A percentile compares a stretch with the other conserved stretches of the same genome.
phyloP scores from a whole-genome alignment of 805 yeast genomes.

The Metschnikowia chrysomelidarum region DNA sequence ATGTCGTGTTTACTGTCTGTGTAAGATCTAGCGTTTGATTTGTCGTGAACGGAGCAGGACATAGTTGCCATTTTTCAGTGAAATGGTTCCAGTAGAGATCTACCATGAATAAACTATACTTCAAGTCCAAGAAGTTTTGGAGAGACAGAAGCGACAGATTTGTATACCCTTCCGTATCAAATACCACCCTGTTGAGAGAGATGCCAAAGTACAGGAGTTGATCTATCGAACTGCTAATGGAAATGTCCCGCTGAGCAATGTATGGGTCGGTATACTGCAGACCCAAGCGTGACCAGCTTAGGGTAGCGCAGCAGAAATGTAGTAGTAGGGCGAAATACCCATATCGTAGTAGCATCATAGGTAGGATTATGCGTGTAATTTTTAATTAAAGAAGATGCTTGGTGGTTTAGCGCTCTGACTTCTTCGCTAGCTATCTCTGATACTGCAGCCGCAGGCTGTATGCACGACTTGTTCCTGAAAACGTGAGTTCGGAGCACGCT shows the following conservation, averaged over 20 bases:
- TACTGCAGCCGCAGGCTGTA: no score
- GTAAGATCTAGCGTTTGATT: constrained; percentile 23
- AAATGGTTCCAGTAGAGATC: constrained; percentile 58
- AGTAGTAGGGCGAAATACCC: constrained; percentile 1
- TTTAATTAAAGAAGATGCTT: no score
- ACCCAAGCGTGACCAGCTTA: constrained; percentile 6
- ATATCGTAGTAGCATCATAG: constrained; percentile 4
- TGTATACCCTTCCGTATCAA: constrained; percentile 31
- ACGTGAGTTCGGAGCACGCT: no score
- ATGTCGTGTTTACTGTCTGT: constrained; percentile 17
- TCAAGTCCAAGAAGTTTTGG: constrained; percentile 14
- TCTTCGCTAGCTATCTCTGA: no score
- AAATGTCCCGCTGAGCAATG: constrained; percentile 37
- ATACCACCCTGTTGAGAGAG: constrained; percentile 28
- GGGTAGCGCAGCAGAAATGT: constrained; percentile 3
- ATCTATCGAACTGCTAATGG: constrained; percentile 30
- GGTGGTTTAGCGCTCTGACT: no score
- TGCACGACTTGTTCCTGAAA: no score
- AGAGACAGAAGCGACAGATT: constrained; percentile 9
- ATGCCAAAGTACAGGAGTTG: constrained; percentile 34
- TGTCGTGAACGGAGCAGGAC: constrained; percentile 45
- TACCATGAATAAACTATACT: constrained; percentile 16
- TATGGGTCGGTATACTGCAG: constrained; percentile 20
- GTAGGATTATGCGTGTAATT: neutral
- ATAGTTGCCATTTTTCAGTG: constrained; percentile 48